Evolutionary conservation across 2,329 filamentous ascomycete genomes (phyloP).

Genomic region (Fusarium sp.): DNA sequence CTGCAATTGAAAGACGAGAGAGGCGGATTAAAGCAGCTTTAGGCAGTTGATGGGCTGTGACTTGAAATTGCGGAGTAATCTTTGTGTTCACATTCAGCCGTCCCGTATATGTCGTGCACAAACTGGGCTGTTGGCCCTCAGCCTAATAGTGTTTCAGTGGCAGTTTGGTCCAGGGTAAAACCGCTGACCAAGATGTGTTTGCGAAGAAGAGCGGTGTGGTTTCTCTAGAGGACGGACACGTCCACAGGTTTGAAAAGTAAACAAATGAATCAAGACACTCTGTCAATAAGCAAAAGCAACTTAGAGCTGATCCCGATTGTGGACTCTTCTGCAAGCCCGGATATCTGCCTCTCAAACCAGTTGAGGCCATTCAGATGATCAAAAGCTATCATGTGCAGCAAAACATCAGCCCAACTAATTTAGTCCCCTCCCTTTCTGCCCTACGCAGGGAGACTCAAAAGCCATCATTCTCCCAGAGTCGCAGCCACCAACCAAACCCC

Average conservation of each 20-base stretch:
- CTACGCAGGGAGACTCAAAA: background rate
- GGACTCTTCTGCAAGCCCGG: background rate
- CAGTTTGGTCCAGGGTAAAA: background rate
- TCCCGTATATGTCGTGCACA: background rate
- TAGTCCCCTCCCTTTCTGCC: background rate
- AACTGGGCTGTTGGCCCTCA: background rate
- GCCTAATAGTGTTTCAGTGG: background rate
- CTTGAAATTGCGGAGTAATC: background rate
- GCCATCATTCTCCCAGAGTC: background rate
- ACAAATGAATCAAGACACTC: background rate
- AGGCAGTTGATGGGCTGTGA: background rate
- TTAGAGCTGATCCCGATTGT: background rate
- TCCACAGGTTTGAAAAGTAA: background rate
- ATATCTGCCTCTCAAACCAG: background rate
- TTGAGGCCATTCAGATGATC: background rate
- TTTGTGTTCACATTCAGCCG: background rate
- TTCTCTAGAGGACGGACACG: background rate
- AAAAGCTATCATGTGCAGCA: background rate
- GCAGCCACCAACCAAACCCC: background rate
- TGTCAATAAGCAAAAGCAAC: background rate
- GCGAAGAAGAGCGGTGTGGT: background rate
- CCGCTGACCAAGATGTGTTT: background rate
- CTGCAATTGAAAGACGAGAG: background rate
- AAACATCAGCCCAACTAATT: background rate
- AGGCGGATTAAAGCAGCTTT: background rate